Percentiles rank a stretch among this genome's conserved stretches.
Conservation (phyloP, 371 early-diverging fungal species). For the Syncephalastrum monosporum region DNA sequence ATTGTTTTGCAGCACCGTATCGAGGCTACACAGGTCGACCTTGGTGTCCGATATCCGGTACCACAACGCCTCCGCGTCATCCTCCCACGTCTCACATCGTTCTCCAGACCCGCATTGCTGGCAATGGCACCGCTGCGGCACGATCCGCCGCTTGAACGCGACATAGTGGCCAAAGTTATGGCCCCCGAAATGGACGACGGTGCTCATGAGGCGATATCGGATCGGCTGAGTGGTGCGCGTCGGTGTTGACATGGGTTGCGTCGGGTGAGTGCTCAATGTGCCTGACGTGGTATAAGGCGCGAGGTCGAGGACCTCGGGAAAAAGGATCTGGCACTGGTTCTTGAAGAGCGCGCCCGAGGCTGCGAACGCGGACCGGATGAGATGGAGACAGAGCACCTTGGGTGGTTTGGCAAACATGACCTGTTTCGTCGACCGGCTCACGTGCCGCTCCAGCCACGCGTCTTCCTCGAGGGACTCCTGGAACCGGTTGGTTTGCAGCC, state of each 20-base stretch:
- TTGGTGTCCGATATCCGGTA: constrained; percentile 85
- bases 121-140: constrained; percentile 31
- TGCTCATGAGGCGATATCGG: constrained; percentile 73
- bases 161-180: constrained; percentile 94
- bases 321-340: constrained; percentile 59
- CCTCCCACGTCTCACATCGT: constrained; percentile 8
- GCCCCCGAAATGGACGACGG: constrained; percentile 80
- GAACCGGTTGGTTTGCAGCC: constrained; percentile 1
- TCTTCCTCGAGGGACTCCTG: constrained; percentile 3
- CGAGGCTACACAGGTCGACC: constrained; percentile 66
- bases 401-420: constrained; percentile 58
- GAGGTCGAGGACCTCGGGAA: constrained; percentile 58
- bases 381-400: constrained; percentile 61
- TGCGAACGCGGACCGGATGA: constrained; percentile 65
- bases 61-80: constrained; percentile 23
- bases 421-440: constrained; percentile 49
- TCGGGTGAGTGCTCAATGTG: constrained; percentile 46
- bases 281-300: constrained; percentile 54
- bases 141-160: constrained; percentile 70
- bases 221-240: constrained; percentile 2
- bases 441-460: constrained; percentile 4
- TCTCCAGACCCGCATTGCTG: constrained; percentile 5
- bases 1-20: constrained; percentile 67
- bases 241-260: constrained; percentile 49
- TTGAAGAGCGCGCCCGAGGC: constrained; percentile 61